A percentile compares a stretch with the other conserved stretches of the same genome.
phyloP scores from a whole-genome alignment of 192 early-diverging fungal genomes.

The Podila verticillata region DNA sequence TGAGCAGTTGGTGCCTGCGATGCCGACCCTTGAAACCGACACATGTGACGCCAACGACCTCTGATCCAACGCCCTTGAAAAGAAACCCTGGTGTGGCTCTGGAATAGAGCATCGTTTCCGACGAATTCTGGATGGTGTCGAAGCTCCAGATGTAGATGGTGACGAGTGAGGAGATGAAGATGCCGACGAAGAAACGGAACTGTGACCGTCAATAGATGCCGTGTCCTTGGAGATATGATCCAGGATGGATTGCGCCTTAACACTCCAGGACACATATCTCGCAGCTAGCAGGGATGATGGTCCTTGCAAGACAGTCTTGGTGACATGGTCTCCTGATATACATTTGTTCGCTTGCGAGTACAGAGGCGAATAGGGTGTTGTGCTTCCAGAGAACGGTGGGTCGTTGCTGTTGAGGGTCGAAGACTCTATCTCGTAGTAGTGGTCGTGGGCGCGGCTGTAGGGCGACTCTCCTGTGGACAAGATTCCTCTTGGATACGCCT shows the following conservation, averaged over 20 bases:
- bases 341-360: slow-evolving; percentile 2
- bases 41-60: slow-evolving; percentile 48
- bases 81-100: slow-evolving; percentile 48
- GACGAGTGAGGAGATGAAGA: slow-evolving; percentile 34
- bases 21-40: slow-evolving; percentile 44
- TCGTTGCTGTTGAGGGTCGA: slow-evolving; percentile 44
- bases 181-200: slow-evolving; percentile 16
- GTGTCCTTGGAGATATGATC: slow-evolving; percentile 26
- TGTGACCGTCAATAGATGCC: slow-evolving; percentile 8
- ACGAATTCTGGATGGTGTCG: slow-evolving; percentile 32
- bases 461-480: slow-evolving; percentile 16
- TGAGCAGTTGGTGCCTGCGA: slow-evolving; percentile 30
- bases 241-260: slow-evolving; percentile 48
- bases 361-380: slow-evolving; percentile 32
- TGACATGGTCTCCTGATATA: slow-evolving; percentile 14
- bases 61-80: slow-evolving; percentile 45
- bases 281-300: slow-evolving; percentile 28
- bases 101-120: slow-evolving; percentile 40
- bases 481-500: slow-evolving; percentile 37
- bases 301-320: slow-evolving; percentile 36
- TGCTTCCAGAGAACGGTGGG: slow-evolving; percentile 45
- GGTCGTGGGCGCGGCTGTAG: slow-evolving; percentile 19
- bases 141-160: slow-evolving; percentile 36
- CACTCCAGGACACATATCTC: slow-evolving; percentile 44
- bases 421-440: slow-evolving; percentile 49